Evolutionary conservation across 768 basidiomycete genomes (phyloP).

Genomic region (Arthromyces matolae): DNA sequence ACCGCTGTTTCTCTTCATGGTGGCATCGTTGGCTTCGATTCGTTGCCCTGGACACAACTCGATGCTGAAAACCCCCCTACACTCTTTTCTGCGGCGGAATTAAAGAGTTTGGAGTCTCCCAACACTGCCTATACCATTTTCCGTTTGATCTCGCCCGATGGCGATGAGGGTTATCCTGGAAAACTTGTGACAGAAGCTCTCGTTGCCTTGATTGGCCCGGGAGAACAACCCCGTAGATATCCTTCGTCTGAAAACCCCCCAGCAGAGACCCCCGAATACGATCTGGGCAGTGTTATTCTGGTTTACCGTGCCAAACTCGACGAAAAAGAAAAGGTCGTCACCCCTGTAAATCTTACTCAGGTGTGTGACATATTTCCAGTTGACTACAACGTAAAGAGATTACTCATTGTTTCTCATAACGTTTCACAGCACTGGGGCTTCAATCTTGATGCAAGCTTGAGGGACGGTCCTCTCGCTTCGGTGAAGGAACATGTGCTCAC

Average conservation of each 20-base stretch:
- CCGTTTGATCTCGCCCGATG: constrained; percentile 53
- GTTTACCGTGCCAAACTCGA: constrained; percentile 71
- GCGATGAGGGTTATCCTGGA: constrained; percentile 72
- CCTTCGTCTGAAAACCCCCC: constrained; percentile 15
- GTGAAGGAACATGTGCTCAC: constrained; percentile 48
- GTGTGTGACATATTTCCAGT: constrained; percentile 31
- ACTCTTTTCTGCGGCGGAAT: constrained; percentile 57
- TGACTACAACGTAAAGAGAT: background rate
- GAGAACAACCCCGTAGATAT: constrained; percentile 27
- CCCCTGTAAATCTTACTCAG: constrained; percentile 75
- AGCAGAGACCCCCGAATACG: constrained; percentile 32
- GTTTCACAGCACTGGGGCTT: constrained; percentile 73
- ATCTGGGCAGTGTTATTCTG: constrained; percentile 63
- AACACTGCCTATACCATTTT: constrained; percentile 47
- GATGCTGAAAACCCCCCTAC: constrained; percentile 33
- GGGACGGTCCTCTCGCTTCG: constrained; percentile 36
- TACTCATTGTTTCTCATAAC: background rate
- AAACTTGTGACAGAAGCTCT: constrained; percentile 56
- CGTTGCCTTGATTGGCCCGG: constrained; percentile 43
- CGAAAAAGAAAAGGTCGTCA: constrained; percentile 44
- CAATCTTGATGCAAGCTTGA: constrained; percentile 69
- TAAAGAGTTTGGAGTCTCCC: constrained; percentile 36
- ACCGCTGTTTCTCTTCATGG: constrained; percentile 67
- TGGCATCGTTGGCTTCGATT: constrained; percentile 64
- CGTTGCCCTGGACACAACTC: constrained; percentile 48